A percentile compares a stretch with the other conserved stretches of the same genome.
These are phyloP conservation scores for Clonostachys rosea DNA, from an alignment of 2,329 filamentous ascomycete genomes.

Conservation along the genomic window DNA sequence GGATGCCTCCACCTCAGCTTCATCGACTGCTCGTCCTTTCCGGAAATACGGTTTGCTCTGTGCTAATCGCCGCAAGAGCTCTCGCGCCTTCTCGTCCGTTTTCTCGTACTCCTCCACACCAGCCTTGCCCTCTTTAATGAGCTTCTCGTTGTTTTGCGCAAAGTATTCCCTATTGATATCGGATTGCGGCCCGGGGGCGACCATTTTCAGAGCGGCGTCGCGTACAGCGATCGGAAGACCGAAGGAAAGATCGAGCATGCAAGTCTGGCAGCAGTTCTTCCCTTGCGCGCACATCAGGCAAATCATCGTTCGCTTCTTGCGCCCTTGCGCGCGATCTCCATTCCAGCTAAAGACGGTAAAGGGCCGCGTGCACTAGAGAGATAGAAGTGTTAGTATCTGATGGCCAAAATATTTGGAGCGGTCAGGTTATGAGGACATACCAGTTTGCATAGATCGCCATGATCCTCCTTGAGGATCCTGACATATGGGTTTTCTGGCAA, in stretches of 20 bases:
- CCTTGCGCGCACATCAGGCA: constrained; percentile 94
- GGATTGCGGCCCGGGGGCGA: constrained; percentile 86
- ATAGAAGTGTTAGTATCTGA: constrained; percentile 1
- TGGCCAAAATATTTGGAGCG: constrained; percentile 1
- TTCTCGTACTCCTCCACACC: constrained; percentile 90
- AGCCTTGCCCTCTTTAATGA: constrained; percentile 86
- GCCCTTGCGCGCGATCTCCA: constrained; percentile 78
- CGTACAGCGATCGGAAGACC: constrained; percentile 91
- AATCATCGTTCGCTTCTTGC: constrained; percentile 91
- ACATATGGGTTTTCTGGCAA: constrained; percentile 96
- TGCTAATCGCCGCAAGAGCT: constrained; percentile 78
- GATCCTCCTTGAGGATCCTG: constrained; percentile 97
- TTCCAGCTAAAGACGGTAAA: constrained; percentile 97
- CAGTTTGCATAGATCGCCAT: constrained; percentile 80
- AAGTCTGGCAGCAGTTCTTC: constrained; percentile 98
- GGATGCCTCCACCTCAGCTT: constrained; percentile 29
- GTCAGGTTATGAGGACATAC: constrained; percentile 16
- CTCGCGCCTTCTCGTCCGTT: constrained; percentile 93
- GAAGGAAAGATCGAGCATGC: constrained; percentile 96
- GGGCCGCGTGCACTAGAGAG: constrained; percentile 70
- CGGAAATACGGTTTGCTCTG: constrained; percentile 94
- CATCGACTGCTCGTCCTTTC: constrained; percentile 74
- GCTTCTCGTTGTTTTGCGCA: constrained; percentile 93
- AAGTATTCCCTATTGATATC: constrained; percentile 97
- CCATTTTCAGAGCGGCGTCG: constrained; percentile 96